Conservation (phyloP, 768 basidiomycete species). For the Pleurotus sapidus region DNA sequence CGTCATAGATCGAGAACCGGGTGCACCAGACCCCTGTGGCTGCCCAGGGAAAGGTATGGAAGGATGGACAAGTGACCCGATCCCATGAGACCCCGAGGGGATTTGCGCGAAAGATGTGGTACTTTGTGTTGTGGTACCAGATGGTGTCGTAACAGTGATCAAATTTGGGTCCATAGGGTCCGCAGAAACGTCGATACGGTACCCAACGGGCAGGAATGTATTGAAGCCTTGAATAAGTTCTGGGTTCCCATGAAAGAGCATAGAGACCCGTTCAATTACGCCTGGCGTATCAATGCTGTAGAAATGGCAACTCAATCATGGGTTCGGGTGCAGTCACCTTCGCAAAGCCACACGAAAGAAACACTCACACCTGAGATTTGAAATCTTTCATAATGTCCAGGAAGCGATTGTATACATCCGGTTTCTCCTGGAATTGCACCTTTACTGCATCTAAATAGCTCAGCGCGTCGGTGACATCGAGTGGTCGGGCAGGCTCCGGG, state of each 20-base stretch:
- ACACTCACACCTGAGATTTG: slow-evolving; percentile 85
- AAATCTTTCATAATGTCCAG: slow-evolving; percentile 99
- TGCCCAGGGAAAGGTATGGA: slow-evolving; percentile 31
- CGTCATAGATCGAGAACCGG: slow-evolving; percentile 53
- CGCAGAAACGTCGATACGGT: slow-evolving; percentile 29
- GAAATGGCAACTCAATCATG: neutral
- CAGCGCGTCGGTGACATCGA: slow-evolving; percentile 92
- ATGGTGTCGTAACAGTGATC: slow-evolving; percentile 81
- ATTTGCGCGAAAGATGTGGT: slow-evolving; percentile 36
- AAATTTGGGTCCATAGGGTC: slow-evolving; percentile 69
- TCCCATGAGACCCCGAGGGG: slow-evolving; percentile 25
- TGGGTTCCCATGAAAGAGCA: slow-evolving; percentile 69
- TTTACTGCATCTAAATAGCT: slow-evolving; percentile 95
- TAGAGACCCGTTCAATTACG: slow-evolving; percentile 73
- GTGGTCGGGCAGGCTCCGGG: slow-evolving; percentile 51
- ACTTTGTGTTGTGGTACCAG: slow-evolving; percentile 67
- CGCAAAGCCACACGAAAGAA: neutral
- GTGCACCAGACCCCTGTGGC: slow-evolving; percentile 27
- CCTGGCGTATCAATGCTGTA: slow-evolving; percentile 76
- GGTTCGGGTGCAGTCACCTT: neutral
- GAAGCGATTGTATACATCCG: slow-evolving; percentile 93
- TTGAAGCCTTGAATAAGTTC: slow-evolving; percentile 79
- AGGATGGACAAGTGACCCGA: slow-evolving; percentile 24
- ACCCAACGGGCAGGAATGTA: slow-evolving; percentile 75
- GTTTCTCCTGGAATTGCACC: slow-evolving; percentile 83